Base-by-base conservation (phyloP, 2,329 filamentous ascomycete species). In the Xylaria sp. region DNA sequence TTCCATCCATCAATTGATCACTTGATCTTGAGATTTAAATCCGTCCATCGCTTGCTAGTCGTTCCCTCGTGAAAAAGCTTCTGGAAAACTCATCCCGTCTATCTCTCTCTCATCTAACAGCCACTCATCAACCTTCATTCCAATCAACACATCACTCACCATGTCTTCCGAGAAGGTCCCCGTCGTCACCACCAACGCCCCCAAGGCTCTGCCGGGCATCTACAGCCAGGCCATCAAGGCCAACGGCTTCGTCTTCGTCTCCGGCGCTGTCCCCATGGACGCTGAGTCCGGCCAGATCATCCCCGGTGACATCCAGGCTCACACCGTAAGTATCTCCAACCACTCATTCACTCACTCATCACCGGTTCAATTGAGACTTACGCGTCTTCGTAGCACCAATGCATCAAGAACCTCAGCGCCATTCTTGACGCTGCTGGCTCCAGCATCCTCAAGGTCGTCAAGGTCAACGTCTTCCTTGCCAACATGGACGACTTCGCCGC, bases 401-500 rank as follows among this genome's bases (percentile, higher is more conserved):
- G 84, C 79, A 87, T 87, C 76, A 81, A 87, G 73, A 90, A 90
- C 74, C 80, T 92, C 66, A 77, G 80, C 58, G 86, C 86, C 37
- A 85, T 92, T 62, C 79, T 92, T 42, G 81, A 85, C 61, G 88
- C 84, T 54, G 87, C 88, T 3, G 87, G 87, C 16, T 85, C 83
- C 44, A 80, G 77, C 58, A 77, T 92, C 50, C 76, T 80, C 50
- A 84, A 84, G 70, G 84, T 90, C 19, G 85, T 91, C 70, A 90
- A 90, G 78, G 85, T 88, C 62, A 85, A 83, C 67, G 85, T 91
- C 67, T 91, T 91, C 78, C 78, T 91, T 55, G 80, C 85, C 59
- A 80, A 86, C 70, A 91, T 91, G 87, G 83, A 81, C 63, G 80
- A 91, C 74, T 91, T 91, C 70, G 82, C 79, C 42, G 84, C 87